Conservation (phyloP, 2,329 filamentous ascomycete species). For the Fusarium sp. region DNA sequence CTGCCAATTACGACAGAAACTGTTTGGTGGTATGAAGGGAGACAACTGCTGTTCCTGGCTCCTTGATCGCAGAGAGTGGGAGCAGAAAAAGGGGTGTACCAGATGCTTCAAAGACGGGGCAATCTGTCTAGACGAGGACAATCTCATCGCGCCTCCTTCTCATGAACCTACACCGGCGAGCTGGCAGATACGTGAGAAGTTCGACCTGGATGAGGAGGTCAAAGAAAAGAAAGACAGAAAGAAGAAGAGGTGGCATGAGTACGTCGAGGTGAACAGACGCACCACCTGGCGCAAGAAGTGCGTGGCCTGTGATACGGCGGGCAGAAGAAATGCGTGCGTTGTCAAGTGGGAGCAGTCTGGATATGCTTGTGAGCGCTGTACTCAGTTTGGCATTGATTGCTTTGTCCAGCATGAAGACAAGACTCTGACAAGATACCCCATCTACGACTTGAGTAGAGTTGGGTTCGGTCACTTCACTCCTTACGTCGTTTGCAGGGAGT, state of each 20-base stretch:
- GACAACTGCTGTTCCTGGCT: conserved; percentile 32
- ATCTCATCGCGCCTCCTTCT: neutral
- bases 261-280: neutral
- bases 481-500: conserved; percentile 46
- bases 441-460: conserved; percentile 51
- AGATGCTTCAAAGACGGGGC: conserved; percentile 15
- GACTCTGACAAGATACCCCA: conserved; percentile 2
- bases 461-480: conserved; percentile 52
- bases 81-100: conserved; percentile 3
- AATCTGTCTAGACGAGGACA: conserved; percentile 20
- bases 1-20: conserved; percentile 10
- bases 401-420: neutral
- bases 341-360: conserved; percentile 12
- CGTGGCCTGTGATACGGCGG: conserved; percentile 10
- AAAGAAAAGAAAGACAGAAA: neutral
- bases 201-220: conserved; percentile 2
- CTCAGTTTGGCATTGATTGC: conserved; percentile 53
- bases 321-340: conserved; percentile 2
- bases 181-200: conserved; percentile 18
- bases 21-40: neutral
- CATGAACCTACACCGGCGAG: neutral
- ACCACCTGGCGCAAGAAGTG: conserved; percentile 33
- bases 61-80: conserved; percentile 27
- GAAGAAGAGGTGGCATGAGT: conserved; percentile 13
- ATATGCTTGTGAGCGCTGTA: conserved; percentile 45